Conservation (phyloP, 2,329 filamentous ascomycete genomes). For the Camillea tinctor region DNA sequence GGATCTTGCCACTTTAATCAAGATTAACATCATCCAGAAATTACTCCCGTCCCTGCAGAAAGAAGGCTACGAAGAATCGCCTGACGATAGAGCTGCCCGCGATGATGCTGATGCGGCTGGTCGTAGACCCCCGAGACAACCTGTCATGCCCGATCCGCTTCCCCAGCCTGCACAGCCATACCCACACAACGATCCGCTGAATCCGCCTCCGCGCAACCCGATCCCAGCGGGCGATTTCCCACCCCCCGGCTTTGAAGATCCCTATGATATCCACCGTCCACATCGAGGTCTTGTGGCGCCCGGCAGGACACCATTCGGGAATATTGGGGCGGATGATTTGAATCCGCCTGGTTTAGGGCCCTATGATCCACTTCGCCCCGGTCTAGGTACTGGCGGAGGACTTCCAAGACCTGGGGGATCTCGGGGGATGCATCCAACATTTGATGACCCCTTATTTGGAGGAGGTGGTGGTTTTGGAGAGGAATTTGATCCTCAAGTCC, state of each 20-base stretch:
- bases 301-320: constrained; percentile 55
- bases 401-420: constrained; percentile 58
- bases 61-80: constrained; percentile 70
- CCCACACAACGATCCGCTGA: constrained; percentile 67
- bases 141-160: constrained; percentile 48
- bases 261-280: constrained; percentile 76
- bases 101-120: constrained; percentile 44
- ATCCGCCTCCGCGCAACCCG: constrained; percentile 58
- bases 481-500: constrained; percentile 67
- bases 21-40: constrained; percentile 79
- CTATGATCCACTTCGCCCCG: constrained; percentile 73
- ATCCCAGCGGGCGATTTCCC: constrained; percentile 72
- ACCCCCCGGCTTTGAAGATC: constrained; percentile 90
- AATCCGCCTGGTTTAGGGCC: constrained; percentile 85
- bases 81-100: constrained; percentile 40
- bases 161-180: constrained; percentile 65
- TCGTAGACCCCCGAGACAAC: constrained; percentile 38
- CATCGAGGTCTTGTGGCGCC: constrained; percentile 46
- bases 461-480: constrained; percentile 50
- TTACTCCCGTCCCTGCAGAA: constrained; percentile 75
- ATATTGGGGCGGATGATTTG: constrained; percentile 82
- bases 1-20: constrained; percentile 70
- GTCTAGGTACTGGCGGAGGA: constrained; percentile 61
- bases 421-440: constrained; percentile 93
- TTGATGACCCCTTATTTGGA: constrained; percentile 84